These are phyloP conservation scores for Penicillium steckii DNA, from an alignment of 495 filamentous ascomycete species.

Conservation along the genomic window DNA sequence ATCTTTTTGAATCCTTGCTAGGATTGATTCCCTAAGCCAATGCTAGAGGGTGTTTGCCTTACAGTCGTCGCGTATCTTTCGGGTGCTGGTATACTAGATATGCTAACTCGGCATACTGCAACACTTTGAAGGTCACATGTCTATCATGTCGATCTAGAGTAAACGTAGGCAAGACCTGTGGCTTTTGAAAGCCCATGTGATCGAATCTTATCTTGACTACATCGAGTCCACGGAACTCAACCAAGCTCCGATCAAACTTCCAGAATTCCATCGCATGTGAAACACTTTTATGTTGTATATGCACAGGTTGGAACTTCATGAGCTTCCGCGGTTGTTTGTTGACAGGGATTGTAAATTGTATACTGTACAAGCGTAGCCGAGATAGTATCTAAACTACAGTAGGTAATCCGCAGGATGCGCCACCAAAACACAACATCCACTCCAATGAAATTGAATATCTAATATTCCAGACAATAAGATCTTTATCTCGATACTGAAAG, in stretches of 20 bases:
- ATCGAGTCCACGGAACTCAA: background rate
- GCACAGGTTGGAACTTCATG: conserved; percentile 2
- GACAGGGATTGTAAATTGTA: background rate
- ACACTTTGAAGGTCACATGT: background rate
- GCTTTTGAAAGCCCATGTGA: conserved; percentile 13
- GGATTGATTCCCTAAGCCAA: too few species aligned
- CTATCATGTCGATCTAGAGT: conserved; percentile 7
- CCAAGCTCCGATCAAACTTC: background rate
- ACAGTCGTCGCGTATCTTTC: too few species aligned
- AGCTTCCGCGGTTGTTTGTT: conserved; percentile 13
- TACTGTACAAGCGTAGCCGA: conserved; percentile 4
- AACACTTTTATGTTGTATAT: background rate
- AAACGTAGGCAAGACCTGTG: conserved; percentile 11
- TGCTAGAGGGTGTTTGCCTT: too few species aligned
- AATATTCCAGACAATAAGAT: conserved; percentile 1
- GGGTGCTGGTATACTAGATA: too few species aligned
- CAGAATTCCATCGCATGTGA: conserved; percentile 13
- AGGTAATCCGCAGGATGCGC: conserved; percentile 5
- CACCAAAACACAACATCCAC: background rate
- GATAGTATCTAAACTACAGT: background rate
- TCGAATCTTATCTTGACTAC: conserved; percentile 19
- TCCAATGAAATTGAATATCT: conserved; percentile 1
- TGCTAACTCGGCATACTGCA: background rate
- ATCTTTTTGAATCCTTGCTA: too few species aligned
- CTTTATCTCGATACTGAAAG: background rate